Conservation (phyloP, 139 green algal genomes). For the Monoraphidium neglectum region DNA sequence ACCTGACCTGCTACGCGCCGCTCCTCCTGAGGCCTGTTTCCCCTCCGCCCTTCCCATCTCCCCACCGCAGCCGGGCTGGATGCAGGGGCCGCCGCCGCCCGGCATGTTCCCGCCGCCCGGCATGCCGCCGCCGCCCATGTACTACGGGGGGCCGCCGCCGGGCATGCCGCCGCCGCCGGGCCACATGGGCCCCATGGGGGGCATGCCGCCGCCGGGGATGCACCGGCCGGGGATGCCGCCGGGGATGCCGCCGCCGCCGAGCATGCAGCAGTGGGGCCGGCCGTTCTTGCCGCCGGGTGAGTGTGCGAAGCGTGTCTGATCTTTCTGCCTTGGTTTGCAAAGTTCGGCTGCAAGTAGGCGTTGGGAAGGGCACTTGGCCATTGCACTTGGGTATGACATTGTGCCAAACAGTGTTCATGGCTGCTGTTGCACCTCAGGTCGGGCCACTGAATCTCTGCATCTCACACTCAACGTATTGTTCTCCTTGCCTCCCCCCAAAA, state of each 20-base stretch:
- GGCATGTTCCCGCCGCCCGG: constrained; percentile 7
- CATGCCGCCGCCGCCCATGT: constrained; percentile 27
- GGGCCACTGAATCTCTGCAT: no score
- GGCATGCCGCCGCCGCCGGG: constrained; percentile 28
- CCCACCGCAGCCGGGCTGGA: background rate
- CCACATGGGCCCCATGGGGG: background rate
- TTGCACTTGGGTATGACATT: no score
- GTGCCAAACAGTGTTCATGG: no score
- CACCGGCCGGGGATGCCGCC: background rate
- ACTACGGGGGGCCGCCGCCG: background rate
- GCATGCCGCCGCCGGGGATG: constrained; percentile 28
- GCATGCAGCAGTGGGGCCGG: constrained; percentile 37
- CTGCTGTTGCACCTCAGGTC: no score
- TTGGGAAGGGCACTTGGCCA: no score
- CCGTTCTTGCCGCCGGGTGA: background rate
- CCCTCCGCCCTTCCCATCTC: no score
- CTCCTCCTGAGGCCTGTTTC: no score
- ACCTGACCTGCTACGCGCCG: no score
- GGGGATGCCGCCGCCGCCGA: constrained; percentile 7
- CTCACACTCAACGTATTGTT: no score
- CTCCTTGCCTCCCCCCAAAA: background rate
- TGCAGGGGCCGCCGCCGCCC: background rate
- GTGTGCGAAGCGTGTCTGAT: no score
- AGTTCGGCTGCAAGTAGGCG: no score
- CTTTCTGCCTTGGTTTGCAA: no score